phyloP scores from a whole-genome alignment of 345 rosid genomes.

The Eucalyptus victrix region DNA sequence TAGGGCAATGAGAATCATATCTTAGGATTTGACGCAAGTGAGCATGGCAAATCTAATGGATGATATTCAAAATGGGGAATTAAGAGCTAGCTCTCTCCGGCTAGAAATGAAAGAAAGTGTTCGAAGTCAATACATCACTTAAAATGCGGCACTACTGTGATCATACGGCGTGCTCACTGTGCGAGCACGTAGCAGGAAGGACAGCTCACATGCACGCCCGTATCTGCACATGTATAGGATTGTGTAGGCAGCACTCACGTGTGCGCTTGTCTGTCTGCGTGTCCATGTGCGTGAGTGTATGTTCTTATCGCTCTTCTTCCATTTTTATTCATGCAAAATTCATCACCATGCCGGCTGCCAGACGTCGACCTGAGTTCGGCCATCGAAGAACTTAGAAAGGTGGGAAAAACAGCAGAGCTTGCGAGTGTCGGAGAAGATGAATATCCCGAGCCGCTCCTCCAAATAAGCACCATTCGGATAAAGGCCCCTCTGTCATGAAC shows the following conservation, averaged over 20 bases:
- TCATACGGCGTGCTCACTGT: background rate
- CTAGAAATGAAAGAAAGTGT: too few species aligned
- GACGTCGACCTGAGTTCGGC: background rate
- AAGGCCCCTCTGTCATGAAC: background rate
- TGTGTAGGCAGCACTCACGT: background rate
- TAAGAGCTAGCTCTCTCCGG: background rate
- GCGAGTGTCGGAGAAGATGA: background rate
- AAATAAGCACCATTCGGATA: background rate
- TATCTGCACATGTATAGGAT: background rate
- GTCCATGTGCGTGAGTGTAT: background rate
- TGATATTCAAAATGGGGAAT: background rate
- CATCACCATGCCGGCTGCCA: constrained; percentile 89
- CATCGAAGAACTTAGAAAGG: background rate
- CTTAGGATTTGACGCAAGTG: background rate
- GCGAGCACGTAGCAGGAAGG: background rate
- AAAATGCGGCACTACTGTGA: background rate
- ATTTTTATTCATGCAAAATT: constrained; percentile 14
- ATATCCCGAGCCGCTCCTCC: background rate
- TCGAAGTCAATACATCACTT: background rate
- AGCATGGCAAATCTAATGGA: background rate
- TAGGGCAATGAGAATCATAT: background rate
- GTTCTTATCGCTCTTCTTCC: constrained; percentile 80
- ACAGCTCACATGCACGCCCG: background rate
- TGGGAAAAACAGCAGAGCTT: background rate
- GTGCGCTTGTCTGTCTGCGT: background rate